Conservation (phyloP, 192 early-diverging fungal species). For the Gaertneriomyces sp. region DNA sequence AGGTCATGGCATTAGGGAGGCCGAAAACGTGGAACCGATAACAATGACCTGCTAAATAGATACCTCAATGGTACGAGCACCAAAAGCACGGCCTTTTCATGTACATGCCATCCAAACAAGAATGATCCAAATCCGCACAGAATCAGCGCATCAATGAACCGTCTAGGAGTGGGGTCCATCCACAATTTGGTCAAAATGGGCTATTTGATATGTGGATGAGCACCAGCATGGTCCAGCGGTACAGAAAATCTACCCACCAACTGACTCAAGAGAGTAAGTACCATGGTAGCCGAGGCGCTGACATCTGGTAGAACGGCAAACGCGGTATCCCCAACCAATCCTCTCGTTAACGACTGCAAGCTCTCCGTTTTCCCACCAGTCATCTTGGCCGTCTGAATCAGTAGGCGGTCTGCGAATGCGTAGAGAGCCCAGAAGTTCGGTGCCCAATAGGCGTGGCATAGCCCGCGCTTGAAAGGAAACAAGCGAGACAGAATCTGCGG, state of each 20-base stretch:
- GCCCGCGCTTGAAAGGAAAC: constrained; percentile 95
- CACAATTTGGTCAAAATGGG: constrained; percentile 59
- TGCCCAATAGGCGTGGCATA: constrained; percentile 96
- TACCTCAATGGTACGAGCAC: constrained; percentile 68
- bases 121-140: constrained; percentile 84
- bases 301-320: constrained; percentile 80
- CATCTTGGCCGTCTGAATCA: constrained; percentile 39
- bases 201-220: constrained; percentile 13
- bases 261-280: constrained; percentile 70
- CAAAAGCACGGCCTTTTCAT: constrained; percentile 92
- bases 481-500: constrained; percentile 75
- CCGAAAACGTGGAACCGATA: neutral
- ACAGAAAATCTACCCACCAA: constrained; percentile 39
- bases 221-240: neutral
- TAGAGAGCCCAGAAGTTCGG: constrained; percentile 98
- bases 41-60: neutral
- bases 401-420: constrained; percentile 69
- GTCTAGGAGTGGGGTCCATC: constrained; percentile 47
- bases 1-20: neutral
- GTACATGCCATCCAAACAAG: constrained; percentile 97
- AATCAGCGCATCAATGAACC: constrained; percentile 70
- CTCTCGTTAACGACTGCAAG: constrained; percentile 70
- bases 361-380: too few species aligned
- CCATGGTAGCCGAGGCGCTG: constrained; percentile 63
- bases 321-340: constrained; percentile 80